Evolutionary conservation across 192 early-diverging fungal genomes (phyloP).

Genomic region (Linnemannia elongata): DNA sequence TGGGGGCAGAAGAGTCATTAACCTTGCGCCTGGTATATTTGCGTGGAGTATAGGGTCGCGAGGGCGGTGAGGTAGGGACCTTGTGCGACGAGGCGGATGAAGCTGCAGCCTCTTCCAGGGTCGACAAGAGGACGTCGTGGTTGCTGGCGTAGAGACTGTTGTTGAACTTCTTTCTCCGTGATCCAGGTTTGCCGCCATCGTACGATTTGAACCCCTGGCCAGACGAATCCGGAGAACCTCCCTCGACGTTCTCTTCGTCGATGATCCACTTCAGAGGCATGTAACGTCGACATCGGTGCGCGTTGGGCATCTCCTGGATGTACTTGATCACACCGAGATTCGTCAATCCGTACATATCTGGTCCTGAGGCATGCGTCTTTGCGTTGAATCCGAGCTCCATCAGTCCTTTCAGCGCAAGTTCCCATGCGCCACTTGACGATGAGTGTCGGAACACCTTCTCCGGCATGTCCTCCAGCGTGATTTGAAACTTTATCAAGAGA

Average conservation of each 20-base stretch:
- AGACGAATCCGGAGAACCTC: slow-evolving; percentile 2
- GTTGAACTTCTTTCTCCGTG: slow-evolving; percentile 51
- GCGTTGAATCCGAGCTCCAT: slow-evolving; percentile 71
- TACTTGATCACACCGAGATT: slow-evolving; percentile 79
- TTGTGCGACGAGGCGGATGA: neutral
- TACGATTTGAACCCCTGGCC: slow-evolving; percentile 37
- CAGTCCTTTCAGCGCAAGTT: slow-evolving; percentile 71
- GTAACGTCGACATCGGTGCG: slow-evolving; percentile 49
- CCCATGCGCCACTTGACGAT: slow-evolving; percentile 82
- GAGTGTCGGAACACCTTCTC: slow-evolving; percentile 67
- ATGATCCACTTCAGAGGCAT: slow-evolving; percentile 58
- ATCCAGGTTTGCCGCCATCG: slow-evolving; percentile 1
- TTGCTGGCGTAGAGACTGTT: slow-evolving; percentile 55
- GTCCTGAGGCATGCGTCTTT: slow-evolving; percentile 80
- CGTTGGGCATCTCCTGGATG: slow-evolving; percentile 72
- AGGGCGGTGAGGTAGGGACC: neutral
- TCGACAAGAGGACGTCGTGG: slow-evolving; percentile 33
- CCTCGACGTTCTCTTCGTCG: slow-evolving; percentile 32
- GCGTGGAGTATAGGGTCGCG: slow-evolving; percentile 24
- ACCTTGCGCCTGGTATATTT: slow-evolving; percentile 47
- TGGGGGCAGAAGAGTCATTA: neutral
- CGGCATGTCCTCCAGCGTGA: slow-evolving; percentile 76
- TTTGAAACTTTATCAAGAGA: slow-evolving; percentile 65
- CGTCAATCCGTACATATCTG: slow-evolving; percentile 78
- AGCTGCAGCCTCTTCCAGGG: slow-evolving; percentile 14